phyloP scores from a whole-genome alignment of 345 rosid species.

The Kandelia obovata region DNA sequence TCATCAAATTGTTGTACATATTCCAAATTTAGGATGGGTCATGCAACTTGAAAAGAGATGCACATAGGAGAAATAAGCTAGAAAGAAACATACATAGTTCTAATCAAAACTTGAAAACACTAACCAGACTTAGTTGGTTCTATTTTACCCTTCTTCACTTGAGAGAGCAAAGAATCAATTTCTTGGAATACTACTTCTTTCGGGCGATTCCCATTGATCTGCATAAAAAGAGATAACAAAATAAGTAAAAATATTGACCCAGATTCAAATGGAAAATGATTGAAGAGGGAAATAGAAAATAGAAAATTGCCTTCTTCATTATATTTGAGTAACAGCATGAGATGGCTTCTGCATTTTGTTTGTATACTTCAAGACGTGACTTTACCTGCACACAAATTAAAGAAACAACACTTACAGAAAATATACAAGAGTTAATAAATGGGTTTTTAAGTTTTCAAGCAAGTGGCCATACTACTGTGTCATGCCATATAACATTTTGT shows the following conservation, averaged over 20 bases:
- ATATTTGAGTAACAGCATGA: slow-evolving; percentile 55
- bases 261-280: neutral
- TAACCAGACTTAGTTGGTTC: slow-evolving; percentile 34
- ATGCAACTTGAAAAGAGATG: too few species aligned
- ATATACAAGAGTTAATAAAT: neutral
- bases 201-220: slow-evolving; percentile 75
- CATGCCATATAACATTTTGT: too few species aligned
- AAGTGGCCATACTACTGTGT: neutral
- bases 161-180: slow-evolving; percentile 54
- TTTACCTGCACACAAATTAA: slow-evolving; percentile 46
- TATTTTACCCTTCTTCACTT: slow-evolving; percentile 40
- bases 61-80: neutral
- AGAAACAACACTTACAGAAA: neutral
- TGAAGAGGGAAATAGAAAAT: neutral
- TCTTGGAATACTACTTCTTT: slow-evolving; percentile 68
- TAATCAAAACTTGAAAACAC: slow-evolving; percentile 19
- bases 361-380: slow-evolving; percentile 74
- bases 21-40: neutral
- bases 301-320: slow-evolving; percentile 51
- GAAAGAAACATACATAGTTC: slow-evolving; percentile 2
- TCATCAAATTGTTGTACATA: neutral
- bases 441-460: neutral
- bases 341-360: slow-evolving; percentile 66
- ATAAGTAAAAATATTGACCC: slow-evolving; percentile 6
- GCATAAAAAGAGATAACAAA: slow-evolving; percentile 19